A percentile compares a stretch with the other conserved stretches of the same genome.
Evolutionary conservation across 1,284 basidiomycete genomes (phyloP).

Genomic region (Boletus mariae): DNA sequence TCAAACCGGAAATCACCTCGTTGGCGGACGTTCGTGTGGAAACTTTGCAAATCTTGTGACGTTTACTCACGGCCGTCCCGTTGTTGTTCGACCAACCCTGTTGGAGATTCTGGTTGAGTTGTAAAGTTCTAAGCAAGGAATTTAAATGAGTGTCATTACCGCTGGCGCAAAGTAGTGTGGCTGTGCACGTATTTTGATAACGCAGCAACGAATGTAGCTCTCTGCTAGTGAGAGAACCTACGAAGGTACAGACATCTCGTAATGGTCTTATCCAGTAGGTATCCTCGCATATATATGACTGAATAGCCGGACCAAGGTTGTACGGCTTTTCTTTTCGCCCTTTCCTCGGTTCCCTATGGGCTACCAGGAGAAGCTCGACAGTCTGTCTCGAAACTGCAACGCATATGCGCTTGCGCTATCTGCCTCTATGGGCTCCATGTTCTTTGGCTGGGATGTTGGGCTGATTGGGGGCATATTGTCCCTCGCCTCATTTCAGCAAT

Average conservation of each 20-base stretch:
- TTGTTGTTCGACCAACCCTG: too few relatives aligned
- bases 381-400: conserved; percentile 38
- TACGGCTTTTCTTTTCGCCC: background rate
- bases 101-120: too few relatives aligned
- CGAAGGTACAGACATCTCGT: too few relatives aligned
- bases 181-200: too few relatives aligned
- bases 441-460: conserved; percentile 39
- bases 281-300: conserved; percentile 2
- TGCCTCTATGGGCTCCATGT: conserved; percentile 46
- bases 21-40: conserved; percentile 2
- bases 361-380: conserved; percentile 23
- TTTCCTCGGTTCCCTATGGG: conserved; percentile 19
- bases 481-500: conserved; percentile 43
- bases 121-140: too few relatives aligned
- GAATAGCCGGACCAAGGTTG: too few relatives aligned
- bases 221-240: too few relatives aligned
- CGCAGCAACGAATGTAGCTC: too few relatives aligned
- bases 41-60: conserved; percentile 3
- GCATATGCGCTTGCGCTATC: conserved; percentile 44
- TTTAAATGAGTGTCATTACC: too few relatives aligned
- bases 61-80: background rate
- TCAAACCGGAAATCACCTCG: background rate
- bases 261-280: background rate
- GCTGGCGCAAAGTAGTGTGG: too few relatives aligned
- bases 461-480: conserved; percentile 49